These are phyloP conservation scores for Kwoniella heveanensis DNA, from an alignment of 768 basidiomycete species.

Conservation along the genomic window DNA sequence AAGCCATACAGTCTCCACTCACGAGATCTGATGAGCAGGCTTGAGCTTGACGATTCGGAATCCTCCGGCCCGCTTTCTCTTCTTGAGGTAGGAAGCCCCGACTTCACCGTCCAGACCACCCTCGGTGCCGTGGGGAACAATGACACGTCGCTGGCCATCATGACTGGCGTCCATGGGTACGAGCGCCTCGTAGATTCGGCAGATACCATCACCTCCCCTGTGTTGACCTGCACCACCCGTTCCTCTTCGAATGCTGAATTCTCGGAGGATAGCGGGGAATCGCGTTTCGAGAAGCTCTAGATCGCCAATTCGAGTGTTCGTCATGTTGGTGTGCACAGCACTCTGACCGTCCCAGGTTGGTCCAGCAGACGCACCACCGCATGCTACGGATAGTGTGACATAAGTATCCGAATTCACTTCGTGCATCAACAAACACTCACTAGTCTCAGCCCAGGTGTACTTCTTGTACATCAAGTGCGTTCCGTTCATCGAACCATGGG, in stretches of 20 bases:
- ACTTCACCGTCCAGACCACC: conserved; percentile 52
- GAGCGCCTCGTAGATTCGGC: conserved; percentile 41
- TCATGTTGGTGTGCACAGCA: conserved; percentile 34
- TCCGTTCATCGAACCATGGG: conserved; percentile 31
- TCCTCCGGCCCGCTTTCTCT: conserved; percentile 19
- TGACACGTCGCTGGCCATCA: conserved; percentile 41
- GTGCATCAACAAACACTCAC: conserved; percentile 62
- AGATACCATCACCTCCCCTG: conserved; percentile 44
- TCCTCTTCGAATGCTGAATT: conserved; percentile 40
- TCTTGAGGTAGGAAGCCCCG: conserved; percentile 23
- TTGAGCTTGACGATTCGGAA: conserved; percentile 22
- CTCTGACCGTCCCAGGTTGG: conserved; percentile 46
- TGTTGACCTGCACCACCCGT: conserved; percentile 45
- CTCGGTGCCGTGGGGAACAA: conserved; percentile 57
- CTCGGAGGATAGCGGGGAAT: conserved; percentile 43
- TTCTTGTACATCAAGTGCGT: conserved; percentile 59
- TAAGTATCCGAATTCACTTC: conserved; percentile 61
- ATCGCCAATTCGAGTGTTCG: conserved; percentile 44
- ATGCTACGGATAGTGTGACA: conserved; percentile 71
- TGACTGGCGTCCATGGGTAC: conserved; percentile 40
- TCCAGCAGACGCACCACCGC: conserved; percentile 47
- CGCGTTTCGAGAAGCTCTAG: conserved; percentile 42
- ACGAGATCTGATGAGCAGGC: conserved; percentile 23
- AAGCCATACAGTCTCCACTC: too few species aligned
- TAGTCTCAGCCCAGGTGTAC: conserved; percentile 82